These are phyloP conservation scores for Chrysanthemum seticuspe DNA, from an alignment of 129 eudicot genomes.

Conservation along the genomic window DNA sequence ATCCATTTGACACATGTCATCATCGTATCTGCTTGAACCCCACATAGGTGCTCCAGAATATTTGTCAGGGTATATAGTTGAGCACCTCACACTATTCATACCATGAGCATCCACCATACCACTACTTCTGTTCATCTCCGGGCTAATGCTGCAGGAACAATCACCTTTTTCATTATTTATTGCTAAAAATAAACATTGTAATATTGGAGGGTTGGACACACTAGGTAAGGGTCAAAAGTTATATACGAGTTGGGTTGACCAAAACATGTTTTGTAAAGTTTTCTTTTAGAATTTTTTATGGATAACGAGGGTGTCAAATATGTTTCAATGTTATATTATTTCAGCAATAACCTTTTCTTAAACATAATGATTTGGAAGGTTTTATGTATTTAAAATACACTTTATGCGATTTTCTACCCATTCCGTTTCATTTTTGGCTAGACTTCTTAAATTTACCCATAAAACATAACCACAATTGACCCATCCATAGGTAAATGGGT, in stretches of 20 bases:
- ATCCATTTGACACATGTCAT: conserved; percentile 93
- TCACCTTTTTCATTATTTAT: conserved; percentile 3
- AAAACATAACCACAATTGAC: background rate
- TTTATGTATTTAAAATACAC: background rate
- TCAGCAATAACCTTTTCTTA: background rate
- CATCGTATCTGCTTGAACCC: conserved; percentile 64
- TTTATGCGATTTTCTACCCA: background rate
- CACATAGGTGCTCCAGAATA: conserved; percentile 48
- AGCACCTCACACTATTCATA: conserved; percentile 64
- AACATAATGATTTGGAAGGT: background rate
- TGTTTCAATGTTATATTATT: background rate
- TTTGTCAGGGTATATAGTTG: conserved; percentile 62
- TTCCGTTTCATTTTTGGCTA: background rate
- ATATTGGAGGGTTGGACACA: background rate
- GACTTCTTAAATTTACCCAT: background rate
- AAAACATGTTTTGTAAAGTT: background rate
- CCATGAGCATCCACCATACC: conserved; percentile 42
- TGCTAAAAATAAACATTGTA: conserved; percentile 11
- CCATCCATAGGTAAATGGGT: conserved; percentile 7
- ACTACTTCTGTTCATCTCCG: conserved; percentile 43
- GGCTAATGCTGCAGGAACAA: conserved; percentile 53
- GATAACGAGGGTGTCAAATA: background rate
- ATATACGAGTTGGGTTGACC: background rate
- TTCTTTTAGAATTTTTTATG: background rate
- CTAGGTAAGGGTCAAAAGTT: background rate